phyloP scores from a whole-genome alignment of 768 basidiomycete species.

The Mycena floridula region DNA sequence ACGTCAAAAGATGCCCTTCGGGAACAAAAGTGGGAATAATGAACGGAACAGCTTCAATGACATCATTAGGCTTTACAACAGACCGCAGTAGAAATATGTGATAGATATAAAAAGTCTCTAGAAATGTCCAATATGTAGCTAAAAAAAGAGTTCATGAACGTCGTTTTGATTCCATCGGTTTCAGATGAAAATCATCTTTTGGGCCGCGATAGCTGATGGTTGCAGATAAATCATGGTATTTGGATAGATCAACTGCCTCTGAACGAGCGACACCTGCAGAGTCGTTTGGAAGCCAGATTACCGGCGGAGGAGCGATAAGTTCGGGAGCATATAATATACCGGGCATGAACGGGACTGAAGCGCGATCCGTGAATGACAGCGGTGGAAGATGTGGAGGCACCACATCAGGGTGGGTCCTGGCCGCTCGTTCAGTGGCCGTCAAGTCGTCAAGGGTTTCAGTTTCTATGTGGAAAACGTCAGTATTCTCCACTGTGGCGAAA shows the following conservation, averaged over 20 bases:
- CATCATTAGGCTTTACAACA: background rate
- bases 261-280: conserved; percentile 64
- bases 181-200: conserved; percentile 33
- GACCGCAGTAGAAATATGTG: background rate
- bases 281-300: conserved; percentile 85
- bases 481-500: background rate
- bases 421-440: conserved; percentile 71
- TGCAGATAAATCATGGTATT: conserved; percentile 64
- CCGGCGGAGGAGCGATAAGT: conserved; percentile 68
- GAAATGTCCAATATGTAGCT: too few species aligned
- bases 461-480: conserved; percentile 24
- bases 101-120: background rate
- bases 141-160: too few species aligned
- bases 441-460: conserved; percentile 81
- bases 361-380: conserved; percentile 66
- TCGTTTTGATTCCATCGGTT: background rate
- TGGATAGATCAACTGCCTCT: conserved; percentile 71
- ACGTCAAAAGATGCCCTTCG: too few species aligned
- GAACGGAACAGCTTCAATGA: background rate
- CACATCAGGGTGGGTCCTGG: conserved; percentile 71
- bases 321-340: conserved; percentile 80
- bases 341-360: conserved; percentile 71
- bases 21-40: too few species aligned
- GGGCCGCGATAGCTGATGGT: conserved; percentile 60
- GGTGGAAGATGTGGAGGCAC: conserved; percentile 62